A percentile compares a stretch with the other conserved stretches of the same genome.
Evolutionary conservation across 257 asterid genomes (phyloP).

Genomic region (Osmanthus fragrans): DNA sequence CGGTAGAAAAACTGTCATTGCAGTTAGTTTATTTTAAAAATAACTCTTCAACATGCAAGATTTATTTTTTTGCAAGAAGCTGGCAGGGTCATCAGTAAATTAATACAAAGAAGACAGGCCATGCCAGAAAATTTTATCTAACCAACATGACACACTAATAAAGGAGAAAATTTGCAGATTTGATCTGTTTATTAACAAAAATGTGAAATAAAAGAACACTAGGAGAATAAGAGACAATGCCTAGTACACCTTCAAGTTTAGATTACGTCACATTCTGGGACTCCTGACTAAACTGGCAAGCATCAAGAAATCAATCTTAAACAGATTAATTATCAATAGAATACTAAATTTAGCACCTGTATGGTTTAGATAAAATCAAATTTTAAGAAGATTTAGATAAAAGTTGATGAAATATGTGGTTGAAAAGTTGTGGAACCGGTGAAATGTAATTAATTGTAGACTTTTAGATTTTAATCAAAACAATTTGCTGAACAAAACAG

Average conservation of each 20-base stretch:
- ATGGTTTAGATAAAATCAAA: too few species aligned
- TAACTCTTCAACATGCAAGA: not conserved
- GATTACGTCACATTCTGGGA: not conserved
- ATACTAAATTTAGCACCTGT: not conserved
- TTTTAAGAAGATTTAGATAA: too few species aligned
- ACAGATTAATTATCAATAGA: not conserved
- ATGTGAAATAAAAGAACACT: not conserved
- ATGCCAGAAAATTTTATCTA: not conserved
- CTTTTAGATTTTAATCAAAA: too few species aligned
- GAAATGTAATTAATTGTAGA: too few species aligned
- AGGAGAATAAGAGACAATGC: not conserved
- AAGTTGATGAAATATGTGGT: too few species aligned
- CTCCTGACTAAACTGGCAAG: not conserved
- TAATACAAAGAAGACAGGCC: not conserved
- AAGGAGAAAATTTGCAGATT: not conserved
- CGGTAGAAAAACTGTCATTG: not conserved
- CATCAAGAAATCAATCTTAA: not conserved
- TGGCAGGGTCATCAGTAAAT: not conserved
- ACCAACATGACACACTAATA: not conserved
- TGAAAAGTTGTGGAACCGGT: too few species aligned
- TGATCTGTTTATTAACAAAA: not conserved
- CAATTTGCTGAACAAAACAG: too few species aligned
- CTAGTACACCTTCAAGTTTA: not conserved
- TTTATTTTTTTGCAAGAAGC: not conserved
- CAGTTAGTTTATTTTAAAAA: not conserved